Conservation (phyloP, 345 rosid genomes). For the Geranium rotundifolium region DNA sequence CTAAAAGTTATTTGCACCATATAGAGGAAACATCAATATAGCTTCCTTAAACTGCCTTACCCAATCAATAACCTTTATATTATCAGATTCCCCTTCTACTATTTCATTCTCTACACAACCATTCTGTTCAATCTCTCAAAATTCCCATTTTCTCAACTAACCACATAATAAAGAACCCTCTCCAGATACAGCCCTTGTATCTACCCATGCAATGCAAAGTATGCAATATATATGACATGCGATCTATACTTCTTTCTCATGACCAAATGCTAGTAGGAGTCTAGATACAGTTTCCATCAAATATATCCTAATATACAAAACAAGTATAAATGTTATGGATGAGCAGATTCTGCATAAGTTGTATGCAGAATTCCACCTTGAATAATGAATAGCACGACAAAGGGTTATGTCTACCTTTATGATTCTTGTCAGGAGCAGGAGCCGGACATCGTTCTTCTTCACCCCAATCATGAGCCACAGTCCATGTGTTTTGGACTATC, state of each 20-base stretch:
- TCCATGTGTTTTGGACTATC: conserved; percentile 97
- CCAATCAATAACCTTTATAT: not conserved
- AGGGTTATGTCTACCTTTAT: conserved; percentile 41
- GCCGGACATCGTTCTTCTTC: conserved; percentile 95
- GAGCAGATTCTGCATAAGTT: not conserved
- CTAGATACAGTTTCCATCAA: not conserved
- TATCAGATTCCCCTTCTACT: not conserved
- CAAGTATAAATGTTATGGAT: not conserved
- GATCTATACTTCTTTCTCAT: not conserved
- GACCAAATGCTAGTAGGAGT: not conserved
- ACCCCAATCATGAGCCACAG: conserved; percentile 87
- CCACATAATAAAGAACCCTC: not conserved
- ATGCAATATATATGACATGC: not conserved
- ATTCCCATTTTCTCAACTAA: not conserved
- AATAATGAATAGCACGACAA: not conserved
- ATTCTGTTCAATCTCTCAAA: not conserved
- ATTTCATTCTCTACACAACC: not conserved
- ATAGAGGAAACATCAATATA: not conserved
- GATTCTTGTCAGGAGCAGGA: conserved; percentile 53
- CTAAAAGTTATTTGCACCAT: not conserved
- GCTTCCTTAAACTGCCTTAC: not conserved
- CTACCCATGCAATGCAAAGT: not conserved
- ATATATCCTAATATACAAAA: not conserved
- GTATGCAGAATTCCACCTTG: too few species aligned
- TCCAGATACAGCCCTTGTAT: not conserved